Evolutionary conservation across 345 rosid genomes (phyloP).

Genomic region (Lepidium didymum): DNA sequence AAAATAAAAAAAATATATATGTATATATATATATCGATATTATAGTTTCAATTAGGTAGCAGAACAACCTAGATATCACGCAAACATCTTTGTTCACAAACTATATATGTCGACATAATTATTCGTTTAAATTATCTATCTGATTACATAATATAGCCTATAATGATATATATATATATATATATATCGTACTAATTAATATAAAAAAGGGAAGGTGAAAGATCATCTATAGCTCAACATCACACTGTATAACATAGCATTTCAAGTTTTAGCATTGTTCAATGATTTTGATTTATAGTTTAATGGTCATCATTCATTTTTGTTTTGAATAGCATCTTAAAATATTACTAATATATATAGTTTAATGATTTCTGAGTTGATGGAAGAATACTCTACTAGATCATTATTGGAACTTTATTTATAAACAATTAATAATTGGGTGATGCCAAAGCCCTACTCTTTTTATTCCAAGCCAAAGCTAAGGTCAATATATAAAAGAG

Average conservation of each 20-base stretch:
- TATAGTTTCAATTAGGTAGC: background rate
- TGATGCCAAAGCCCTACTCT: constrained; percentile 18
- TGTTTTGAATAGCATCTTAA: constrained; percentile 4
- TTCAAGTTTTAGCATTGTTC: background rate
- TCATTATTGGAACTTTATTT: constrained; percentile 19
- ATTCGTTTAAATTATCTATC: background rate
- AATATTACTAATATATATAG: too few species aligned
- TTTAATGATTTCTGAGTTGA: constrained; percentile 10
- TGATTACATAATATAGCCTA: too few species aligned
- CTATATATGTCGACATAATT: background rate
- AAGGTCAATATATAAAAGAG: constrained; percentile 12
- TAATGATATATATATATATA: too few species aligned
- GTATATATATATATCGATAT: background rate
- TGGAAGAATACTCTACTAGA: background rate
- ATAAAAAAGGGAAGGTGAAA: constrained; percentile 20
- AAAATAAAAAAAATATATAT: too few species aligned
- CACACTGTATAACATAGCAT: constrained; percentile 18
- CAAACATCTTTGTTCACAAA: background rate
- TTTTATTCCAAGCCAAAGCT: constrained; percentile 28
- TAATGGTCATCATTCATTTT: background rate
- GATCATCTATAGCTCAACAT: constrained; percentile 20
- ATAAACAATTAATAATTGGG: background rate
- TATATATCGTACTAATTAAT: too few species aligned
- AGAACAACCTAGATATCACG: constrained; percentile 6
- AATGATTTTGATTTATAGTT: constrained; percentile 4